Evolutionary conservation across 805 yeast species (phyloP).

Genomic region (Starmerella etchellsii): DNA sequence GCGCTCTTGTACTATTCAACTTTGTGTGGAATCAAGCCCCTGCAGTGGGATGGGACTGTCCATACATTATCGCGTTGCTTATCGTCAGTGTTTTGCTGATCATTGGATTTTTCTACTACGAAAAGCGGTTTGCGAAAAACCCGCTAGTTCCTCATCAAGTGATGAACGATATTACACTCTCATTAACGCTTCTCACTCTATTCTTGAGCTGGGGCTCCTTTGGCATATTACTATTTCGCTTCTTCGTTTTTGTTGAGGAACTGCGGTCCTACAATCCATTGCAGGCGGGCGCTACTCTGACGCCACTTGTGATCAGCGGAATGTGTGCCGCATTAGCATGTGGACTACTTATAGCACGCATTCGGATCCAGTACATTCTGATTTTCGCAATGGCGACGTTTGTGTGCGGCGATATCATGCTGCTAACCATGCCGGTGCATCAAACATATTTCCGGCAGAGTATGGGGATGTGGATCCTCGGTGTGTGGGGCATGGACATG

Average conservation of each 20-base stretch:
- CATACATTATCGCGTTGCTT: conserved; percentile 46
- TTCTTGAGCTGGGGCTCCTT: conserved; percentile 70
- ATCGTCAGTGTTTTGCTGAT: conserved; percentile 47
- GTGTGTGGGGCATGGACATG: conserved; percentile 65
- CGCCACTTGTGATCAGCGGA: conserved; percentile 42
- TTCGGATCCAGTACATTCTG: conserved; percentile 42
- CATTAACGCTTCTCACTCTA: conserved; percentile 36
- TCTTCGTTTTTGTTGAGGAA: conserved; percentile 40
- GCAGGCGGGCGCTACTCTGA: conserved; percentile 34
- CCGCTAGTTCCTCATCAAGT: conserved; percentile 35
- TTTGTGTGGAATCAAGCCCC: conserved; percentile 71
- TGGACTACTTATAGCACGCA: conserved; percentile 35
- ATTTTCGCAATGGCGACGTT: conserved; percentile 43
- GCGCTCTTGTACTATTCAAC: conserved; percentile 50
- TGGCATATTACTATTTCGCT: conserved; percentile 58
- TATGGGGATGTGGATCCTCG: conserved; percentile 42
- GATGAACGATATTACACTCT: conserved; percentile 28
- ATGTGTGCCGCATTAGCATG: conserved; percentile 43
- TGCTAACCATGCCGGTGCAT: conserved; percentile 33
- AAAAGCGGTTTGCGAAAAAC: conserved; percentile 47
- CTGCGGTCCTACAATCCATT: conserved; percentile 38
- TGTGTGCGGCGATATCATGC: conserved; percentile 23
- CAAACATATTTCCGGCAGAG: conserved; percentile 49
- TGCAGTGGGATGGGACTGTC: conserved; percentile 45
- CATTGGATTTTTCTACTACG: conserved; percentile 16